Percentiles rank a stretch among this genome's conserved stretches.
These are phyloP conservation scores for Oryza nivara DNA, from an alignment of 176 grass and related monocot genomes.

Conservation along the genomic window DNA sequence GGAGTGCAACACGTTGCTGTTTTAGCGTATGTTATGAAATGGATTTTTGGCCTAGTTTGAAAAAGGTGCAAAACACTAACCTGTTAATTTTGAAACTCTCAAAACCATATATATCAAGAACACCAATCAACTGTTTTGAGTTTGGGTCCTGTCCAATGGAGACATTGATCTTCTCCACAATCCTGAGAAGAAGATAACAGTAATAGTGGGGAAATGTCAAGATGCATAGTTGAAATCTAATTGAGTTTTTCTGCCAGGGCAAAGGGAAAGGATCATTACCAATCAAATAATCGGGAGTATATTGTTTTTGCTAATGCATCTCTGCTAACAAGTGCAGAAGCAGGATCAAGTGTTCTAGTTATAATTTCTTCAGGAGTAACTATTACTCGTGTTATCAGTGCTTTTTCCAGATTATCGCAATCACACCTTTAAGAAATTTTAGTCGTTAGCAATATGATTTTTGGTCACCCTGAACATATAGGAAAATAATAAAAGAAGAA, in stretches of 20 bases:
- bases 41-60: not conserved
- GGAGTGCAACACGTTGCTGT: constrained; percentile 29
- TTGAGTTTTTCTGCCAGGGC: constrained; percentile 1
- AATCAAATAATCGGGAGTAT: constrained; percentile 98
- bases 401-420: constrained; percentile 79
- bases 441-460: constrained; percentile 40
- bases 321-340: constrained; percentile 90
- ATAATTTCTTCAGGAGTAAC: constrained; percentile 99
- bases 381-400: constrained; percentile 91
- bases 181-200: constrained; percentile 65
- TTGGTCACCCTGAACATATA: constrained; percentile 31
- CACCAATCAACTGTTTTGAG: constrained; percentile 96
- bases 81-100: constrained; percentile 99
- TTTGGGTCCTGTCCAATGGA: constrained; percentile 99
- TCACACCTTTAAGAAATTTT: constrained; percentile 82
- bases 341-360: constrained; percentile 95
- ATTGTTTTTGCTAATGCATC: constrained; percentile 97
- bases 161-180: constrained; percentile 97
- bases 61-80: constrained; percentile 51
- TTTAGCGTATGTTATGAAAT: constrained; percentile 26
- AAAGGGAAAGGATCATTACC: constrained; percentile 55
- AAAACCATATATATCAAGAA: constrained; percentile 99
- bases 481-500: constrained; percentile 32
- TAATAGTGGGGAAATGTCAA: constrained; percentile 30
- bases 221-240: constrained; percentile 37